Percentiles rank a stretch among this genome's conserved stretches.
Evolutionary conservation across 2,329 filamentous ascomycete species (phyloP).

Genomic region (Talaromyces sp.): DNA sequence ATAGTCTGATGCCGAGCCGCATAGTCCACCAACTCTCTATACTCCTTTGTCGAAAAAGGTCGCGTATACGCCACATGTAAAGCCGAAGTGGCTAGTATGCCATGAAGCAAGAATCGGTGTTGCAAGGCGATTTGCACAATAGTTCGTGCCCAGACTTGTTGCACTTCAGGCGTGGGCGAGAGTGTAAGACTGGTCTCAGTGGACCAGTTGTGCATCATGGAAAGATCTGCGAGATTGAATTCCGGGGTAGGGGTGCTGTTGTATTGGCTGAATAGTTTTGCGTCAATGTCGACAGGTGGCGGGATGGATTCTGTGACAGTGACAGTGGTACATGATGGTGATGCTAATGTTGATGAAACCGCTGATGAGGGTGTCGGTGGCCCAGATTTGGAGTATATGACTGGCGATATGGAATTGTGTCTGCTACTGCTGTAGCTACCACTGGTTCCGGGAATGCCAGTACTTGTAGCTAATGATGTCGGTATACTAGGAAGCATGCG

Average conservation of each 20-base stretch:
- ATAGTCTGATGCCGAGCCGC: constrained; percentile 14
- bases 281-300: not conserved
- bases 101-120: constrained; percentile 29
- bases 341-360: not conserved
- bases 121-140: constrained; percentile 26
- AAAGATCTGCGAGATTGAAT: constrained; percentile 28
- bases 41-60: not conserved
- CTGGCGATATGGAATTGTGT: not conserved
- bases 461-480: not conserved
- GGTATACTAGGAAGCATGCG: constrained; percentile 16
- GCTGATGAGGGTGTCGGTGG: constrained; percentile 2
- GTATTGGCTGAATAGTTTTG: constrained; percentile 1
- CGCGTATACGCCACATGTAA: constrained; percentile 21
- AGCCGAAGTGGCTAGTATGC: constrained; percentile 28
- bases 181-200: constrained; percentile 24
- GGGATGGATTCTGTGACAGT: not conserved
- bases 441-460: not conserved
- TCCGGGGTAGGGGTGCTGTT: constrained; percentile 2
- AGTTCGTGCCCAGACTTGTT: constrained; percentile 26
- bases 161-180: constrained; percentile 3
- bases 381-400: not conserved
- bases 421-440: not conserved
- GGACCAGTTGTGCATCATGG: constrained; percentile 40
- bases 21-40: constrained; percentile 9
- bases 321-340: not conserved